phyloP scores from a whole-genome alignment of 345 rosid species.

The Corchorus olitorius region DNA sequence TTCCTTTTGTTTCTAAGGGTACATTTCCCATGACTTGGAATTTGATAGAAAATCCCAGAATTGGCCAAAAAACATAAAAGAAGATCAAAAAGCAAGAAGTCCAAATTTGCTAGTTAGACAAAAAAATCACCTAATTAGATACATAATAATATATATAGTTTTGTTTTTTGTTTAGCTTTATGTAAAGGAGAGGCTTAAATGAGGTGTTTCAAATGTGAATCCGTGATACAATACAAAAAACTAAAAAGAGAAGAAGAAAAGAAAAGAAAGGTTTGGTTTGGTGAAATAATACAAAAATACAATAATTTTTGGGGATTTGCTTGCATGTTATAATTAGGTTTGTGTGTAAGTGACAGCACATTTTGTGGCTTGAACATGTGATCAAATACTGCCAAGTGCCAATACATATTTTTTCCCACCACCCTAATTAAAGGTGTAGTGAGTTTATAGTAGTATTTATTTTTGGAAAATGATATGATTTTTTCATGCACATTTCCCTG shows the following conservation, averaged over 20 bases:
- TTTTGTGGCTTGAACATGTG: conserved; percentile 2
- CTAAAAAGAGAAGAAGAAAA: too few relatives aligned
- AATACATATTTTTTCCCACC: too few relatives aligned
- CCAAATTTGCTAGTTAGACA: not conserved
- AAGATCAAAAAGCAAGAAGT: not conserved
- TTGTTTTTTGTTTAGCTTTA: not conserved
- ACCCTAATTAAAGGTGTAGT: too few relatives aligned
- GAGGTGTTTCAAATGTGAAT: not conserved
- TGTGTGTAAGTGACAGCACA: not conserved
- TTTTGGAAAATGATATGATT: too few relatives aligned
- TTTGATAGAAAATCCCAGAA: not conserved
- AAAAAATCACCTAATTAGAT: not conserved
- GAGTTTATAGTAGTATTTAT: too few relatives aligned
- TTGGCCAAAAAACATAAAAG: not conserved
- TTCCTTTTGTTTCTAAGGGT: too few relatives aligned
- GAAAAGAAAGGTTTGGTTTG: not conserved
- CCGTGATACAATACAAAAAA: not conserved
- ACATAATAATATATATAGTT: not conserved
- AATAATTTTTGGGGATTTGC: not conserved
- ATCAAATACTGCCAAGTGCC: not conserved
- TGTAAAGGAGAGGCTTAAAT: not conserved
- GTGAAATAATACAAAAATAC: not conserved
- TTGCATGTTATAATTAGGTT: not conserved
- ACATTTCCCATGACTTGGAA: too few relatives aligned
- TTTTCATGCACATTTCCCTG: too few relatives aligned